phyloP scores from a whole-genome alignment of 2,329 filamentous ascomycete species.

The Tolypocladium guangdongense region DNA sequence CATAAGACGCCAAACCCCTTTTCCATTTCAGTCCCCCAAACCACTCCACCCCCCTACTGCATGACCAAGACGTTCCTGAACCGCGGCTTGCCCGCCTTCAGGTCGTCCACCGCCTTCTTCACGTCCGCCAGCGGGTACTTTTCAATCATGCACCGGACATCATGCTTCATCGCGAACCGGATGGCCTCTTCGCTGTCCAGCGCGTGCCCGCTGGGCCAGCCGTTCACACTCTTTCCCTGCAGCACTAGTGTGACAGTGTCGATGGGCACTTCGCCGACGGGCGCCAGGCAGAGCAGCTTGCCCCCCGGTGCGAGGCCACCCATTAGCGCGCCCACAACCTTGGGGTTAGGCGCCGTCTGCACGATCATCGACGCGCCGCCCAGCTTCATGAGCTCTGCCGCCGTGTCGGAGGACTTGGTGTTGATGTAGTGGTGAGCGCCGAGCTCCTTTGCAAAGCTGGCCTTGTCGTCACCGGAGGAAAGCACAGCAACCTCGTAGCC shows the following conservation, averaged over 20 bases:
- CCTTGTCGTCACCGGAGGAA: constrained; percentile 55
- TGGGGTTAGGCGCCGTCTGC: constrained; percentile 50
- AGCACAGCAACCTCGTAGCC: constrained; percentile 63
- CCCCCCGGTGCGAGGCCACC: constrained; percentile 42
- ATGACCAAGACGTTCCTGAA: constrained; percentile 35
- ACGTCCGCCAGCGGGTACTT: constrained; percentile 47
- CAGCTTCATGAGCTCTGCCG: constrained; percentile 37
- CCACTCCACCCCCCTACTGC: constrained; percentile 10
- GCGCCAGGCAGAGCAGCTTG: constrained; percentile 49
- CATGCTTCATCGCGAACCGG: constrained; percentile 49
- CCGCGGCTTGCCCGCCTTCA: constrained; percentile 29
- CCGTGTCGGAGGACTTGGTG: constrained; percentile 38
- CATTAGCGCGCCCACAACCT: constrained; percentile 41
- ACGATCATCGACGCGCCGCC: constrained; percentile 54
- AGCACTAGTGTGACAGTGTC: constrained; percentile 29
- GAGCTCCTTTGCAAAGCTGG: constrained; percentile 46
- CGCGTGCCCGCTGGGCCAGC: constrained; percentile 52
- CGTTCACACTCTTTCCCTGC: constrained; percentile 49
- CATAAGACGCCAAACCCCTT: not conserved
- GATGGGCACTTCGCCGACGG: constrained; percentile 33
- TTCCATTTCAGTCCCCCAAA: not conserved
- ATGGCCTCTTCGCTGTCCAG: constrained; percentile 56
- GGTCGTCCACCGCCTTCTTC: constrained; percentile 31
- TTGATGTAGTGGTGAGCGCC: constrained; percentile 37
- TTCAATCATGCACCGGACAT: constrained; percentile 55